phyloP scores from a whole-genome alignment of 2,329 filamentous ascomycete species.

The Venturia asperata region DNA sequence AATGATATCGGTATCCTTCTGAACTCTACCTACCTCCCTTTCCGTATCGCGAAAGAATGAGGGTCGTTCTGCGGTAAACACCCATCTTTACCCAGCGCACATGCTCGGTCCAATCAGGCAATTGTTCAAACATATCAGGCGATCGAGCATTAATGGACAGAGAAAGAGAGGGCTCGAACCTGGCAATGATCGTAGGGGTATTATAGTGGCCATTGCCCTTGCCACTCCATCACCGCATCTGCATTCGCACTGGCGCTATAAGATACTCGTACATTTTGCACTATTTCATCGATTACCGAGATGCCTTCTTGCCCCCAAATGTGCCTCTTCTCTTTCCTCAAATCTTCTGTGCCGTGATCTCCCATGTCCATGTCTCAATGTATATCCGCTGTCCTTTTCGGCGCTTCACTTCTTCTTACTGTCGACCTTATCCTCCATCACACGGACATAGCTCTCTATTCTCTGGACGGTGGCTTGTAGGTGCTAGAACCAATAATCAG shows the following conservation, averaged over 20 bases:
- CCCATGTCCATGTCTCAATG: not conserved
- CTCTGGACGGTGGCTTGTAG: constrained; percentile 82
- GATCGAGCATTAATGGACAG: not conserved
- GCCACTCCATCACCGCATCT: not conserved
- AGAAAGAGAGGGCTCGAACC: not conserved
- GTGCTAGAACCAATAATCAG: constrained; percentile 46
- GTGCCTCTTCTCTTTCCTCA: not conserved
- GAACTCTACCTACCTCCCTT: no score
- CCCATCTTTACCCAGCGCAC: no score
- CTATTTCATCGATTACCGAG: not conserved
- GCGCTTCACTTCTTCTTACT: constrained; percentile 51
- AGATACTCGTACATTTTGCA: not conserved
- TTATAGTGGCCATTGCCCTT: not conserved
- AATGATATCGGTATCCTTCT: no score
- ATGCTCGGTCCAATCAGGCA: no score
- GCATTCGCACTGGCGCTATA: not conserved
- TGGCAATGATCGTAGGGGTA: not conserved
- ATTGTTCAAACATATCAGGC: no score
- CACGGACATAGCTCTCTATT: constrained; percentile 75
- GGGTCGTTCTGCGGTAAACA: no score
- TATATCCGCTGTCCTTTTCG: not conserved
- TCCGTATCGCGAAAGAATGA: no score
- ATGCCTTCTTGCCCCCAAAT: not conserved
- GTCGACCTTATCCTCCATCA: constrained; percentile 73
- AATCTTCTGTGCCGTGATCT: not conserved